Conservation (phyloP, 768 basidiomycete species). For the Daedalea quercina region DNA sequence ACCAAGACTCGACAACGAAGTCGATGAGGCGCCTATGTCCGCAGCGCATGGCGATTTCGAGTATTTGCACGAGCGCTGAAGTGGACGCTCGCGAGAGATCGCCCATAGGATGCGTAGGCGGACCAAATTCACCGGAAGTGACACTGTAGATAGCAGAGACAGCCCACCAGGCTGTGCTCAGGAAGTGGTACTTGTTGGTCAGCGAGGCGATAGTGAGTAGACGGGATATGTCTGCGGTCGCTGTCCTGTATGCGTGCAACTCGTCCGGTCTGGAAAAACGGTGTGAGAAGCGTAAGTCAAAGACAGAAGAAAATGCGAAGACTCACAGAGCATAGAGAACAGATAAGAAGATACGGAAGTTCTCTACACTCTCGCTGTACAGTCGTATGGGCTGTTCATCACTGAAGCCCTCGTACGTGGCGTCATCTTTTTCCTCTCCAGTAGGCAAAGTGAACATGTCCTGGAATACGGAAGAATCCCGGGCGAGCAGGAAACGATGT, state of each 20-base stretch:
- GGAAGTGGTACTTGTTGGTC: conserved; percentile 33
- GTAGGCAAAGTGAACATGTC: conserved; percentile 22
- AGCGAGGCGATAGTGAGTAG: conserved; percentile 35
- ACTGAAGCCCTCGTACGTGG: conserved; percentile 17
- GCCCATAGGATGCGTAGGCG: conserved; percentile 8
- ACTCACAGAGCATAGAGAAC: conserved; percentile 35
- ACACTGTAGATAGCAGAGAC: conserved; percentile 26
- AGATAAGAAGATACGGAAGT: conserved; percentile 33
- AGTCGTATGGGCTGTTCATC: conserved; percentile 32
- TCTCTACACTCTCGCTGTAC: conserved; percentile 29
- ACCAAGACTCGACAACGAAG: conserved; percentile 27
- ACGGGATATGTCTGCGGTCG: conserved; percentile 25
- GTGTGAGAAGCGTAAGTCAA: not conserved
- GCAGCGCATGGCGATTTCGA: conserved; percentile 29
- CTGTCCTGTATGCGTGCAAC: conserved; percentile 23
- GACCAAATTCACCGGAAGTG: conserved; percentile 19
- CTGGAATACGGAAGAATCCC: conserved; percentile 26
- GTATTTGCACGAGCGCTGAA: conserved; percentile 25
- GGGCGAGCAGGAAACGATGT: conserved; percentile 22
- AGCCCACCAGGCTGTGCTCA: conserved; percentile 31
- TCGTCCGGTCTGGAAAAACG: conserved; percentile 10
- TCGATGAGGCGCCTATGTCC: conserved; percentile 19
- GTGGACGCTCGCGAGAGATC: conserved; percentile 22
- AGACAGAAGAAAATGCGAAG: not conserved
- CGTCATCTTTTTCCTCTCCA: conserved; percentile 9